A percentile compares a stretch with the other conserved stretches of the same genome.
Evolutionary conservation across 208 protist species (phyloP).

Genomic region (Acanthamoeba castellanii): DNA sequence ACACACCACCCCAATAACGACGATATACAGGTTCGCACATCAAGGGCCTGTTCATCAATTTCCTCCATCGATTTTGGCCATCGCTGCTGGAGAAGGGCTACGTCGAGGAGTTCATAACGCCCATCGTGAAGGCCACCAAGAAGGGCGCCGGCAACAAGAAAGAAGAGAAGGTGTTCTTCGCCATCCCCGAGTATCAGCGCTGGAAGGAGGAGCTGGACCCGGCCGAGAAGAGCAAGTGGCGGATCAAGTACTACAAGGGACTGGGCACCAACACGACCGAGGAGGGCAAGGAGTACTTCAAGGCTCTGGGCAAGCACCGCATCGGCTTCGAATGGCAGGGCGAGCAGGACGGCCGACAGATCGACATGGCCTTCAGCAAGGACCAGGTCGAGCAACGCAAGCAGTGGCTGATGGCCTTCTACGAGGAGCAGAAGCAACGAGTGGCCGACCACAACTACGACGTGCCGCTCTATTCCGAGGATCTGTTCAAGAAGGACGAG

Average conservation of each 20-base stretch:
- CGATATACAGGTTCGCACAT: conserved; percentile 99
- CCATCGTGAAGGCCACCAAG: conserved; percentile 97
- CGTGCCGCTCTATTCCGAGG: conserved; percentile 16
- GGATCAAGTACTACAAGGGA: conserved; percentile 99
- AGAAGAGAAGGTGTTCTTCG: conserved; percentile 97
- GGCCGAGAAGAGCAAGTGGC: conserved; percentile 91
- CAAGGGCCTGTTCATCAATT: conserved; percentile 99
- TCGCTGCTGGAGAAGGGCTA: conserved; percentile 97
- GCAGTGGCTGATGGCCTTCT: conserved; percentile 97
- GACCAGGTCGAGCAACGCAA: conserved; percentile 98
- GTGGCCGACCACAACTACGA: neutral
- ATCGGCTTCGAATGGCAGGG: conserved; percentile 95
- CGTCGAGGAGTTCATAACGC: conserved; percentile 99
- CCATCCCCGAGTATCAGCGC: conserved; percentile 98
- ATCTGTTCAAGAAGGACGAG: conserved; percentile 78
- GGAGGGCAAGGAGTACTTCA: conserved; percentile 99
- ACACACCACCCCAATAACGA: no score
- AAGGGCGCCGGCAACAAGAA: conserved; percentile 84
- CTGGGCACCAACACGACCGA: conserved; percentile 96
- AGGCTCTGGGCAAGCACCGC: conserved; percentile 96
- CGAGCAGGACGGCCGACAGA: conserved; percentile 93
- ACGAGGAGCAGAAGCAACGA: conserved; percentile 88
- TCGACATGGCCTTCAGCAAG: conserved; percentile 99
- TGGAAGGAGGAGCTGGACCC: conserved; percentile 86
- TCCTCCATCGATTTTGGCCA: conserved; percentile 99